A percentile compares a stretch with the other conserved stretches of the same genome.
Conservation (phyloP, 352 stramenopile species). For the Thraustochytrium sp. region DNA sequence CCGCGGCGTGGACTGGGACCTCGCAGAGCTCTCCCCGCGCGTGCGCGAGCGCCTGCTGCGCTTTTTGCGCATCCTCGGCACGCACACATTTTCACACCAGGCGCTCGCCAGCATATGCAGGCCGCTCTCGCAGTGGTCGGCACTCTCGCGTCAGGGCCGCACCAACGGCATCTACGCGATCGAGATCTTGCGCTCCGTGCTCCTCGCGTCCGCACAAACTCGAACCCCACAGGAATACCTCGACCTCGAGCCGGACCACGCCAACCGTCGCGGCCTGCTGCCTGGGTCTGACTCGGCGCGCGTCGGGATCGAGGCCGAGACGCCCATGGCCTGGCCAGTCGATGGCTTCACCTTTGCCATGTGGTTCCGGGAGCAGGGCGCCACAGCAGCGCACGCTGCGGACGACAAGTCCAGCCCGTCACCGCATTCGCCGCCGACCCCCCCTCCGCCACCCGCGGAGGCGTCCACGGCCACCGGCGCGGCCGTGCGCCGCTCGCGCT, state of each 20-base stretch:
- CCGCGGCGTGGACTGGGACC: background rate
- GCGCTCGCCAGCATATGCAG: background rate
- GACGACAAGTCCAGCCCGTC: background rate
- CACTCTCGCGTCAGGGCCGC: background rate
- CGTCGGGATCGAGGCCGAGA: background rate
- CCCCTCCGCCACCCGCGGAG: background rate
- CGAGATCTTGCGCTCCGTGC: slow-evolving; percentile 1
- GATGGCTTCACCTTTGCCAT: slow-evolving; percentile 32
- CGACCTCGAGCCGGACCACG: background rate
- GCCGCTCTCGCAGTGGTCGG: background rate
- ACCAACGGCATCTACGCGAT: slow-evolving; percentile 5
- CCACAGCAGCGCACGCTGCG: background rate
- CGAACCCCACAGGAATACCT: background rate
- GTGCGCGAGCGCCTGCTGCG: background rate
- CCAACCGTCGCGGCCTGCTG: background rate
- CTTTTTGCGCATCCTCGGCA: slow-evolving; percentile 9
- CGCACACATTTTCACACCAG: slow-evolving; percentile 23
- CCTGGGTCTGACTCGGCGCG: background rate
- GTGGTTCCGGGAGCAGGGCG: slow-evolving; percentile 12
- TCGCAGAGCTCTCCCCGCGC: background rate
- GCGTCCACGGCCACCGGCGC: too few relatives aligned
- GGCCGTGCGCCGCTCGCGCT: too few relatives aligned
- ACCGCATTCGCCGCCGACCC: background rate
- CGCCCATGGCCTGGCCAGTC: background rate
- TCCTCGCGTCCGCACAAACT: background rate